Base-by-base conservation (phyloP, 192 early-diverging fungal genomes). In the Coemansia sp. region DNA sequence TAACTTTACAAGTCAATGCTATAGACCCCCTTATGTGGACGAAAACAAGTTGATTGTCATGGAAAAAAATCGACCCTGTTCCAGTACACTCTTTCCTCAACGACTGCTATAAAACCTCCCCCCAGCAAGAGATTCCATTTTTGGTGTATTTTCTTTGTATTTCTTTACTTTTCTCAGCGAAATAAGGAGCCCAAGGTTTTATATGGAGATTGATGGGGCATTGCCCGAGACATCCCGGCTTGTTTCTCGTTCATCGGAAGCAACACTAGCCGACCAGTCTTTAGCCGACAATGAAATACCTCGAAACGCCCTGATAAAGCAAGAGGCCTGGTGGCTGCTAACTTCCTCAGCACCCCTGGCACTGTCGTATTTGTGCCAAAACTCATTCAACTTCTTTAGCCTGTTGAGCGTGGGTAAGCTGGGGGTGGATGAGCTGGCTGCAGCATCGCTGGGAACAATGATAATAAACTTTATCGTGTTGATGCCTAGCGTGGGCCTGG, bases 381-480 rank as follows among this genome's bases (percentile, higher is more conserved):
- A 82, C 52, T 83, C 83, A 9, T 73, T 90, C 39, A 80, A 81
- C 40, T 66, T 87, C 36, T 69, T 81, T 42, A 87, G 82, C 74
- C 75, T 88, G 37, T 68, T 88, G 36, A 78, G 75, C 12, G 74
- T 87, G 6, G 86, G 88, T 39, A 82, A 83, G 36, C 71, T 87
- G 26, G 81, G 83, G 11, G 68, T 82, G 26, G 72, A 80, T 50
- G 84, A 89, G 68, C 67, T 91, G 43, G 88, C 85, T 5, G 86
- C 86, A 0, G 76, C 87, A 0, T 84, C 88, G 2, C 61, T 91
- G 13, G 86, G 77, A 0, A 72, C 81, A 12, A 89, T 88, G 87
- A 82, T 86, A 36, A 78, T 83, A 14, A 82, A 84, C 39, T 83
- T 91, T 20, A 78, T 85, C 6, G 87, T 83, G 14, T 83, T 84